phyloP scores from a whole-genome alignment of 2,329 filamentous ascomycete genomes.

The Thermomyces lanuginosus region DNA sequence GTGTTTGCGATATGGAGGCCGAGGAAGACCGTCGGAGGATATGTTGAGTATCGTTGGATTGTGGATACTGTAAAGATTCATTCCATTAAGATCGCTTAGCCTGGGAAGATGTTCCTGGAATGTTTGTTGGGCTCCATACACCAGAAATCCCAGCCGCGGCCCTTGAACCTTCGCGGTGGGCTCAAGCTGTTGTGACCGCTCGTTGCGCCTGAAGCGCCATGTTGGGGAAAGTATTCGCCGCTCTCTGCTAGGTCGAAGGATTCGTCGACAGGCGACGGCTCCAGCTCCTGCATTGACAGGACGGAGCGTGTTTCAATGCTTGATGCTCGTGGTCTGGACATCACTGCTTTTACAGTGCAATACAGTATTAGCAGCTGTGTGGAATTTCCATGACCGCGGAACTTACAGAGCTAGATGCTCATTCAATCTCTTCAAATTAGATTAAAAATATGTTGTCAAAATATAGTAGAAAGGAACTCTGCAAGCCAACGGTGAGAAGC shows the following conservation, averaged over 20 bases:
- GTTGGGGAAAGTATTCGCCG: slow-evolving; percentile 29
- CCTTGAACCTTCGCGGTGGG: slow-evolving; percentile 41
- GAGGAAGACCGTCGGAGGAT: slow-evolving; percentile 63
- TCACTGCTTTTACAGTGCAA: too few species aligned
- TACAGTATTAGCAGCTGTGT: too few species aligned
- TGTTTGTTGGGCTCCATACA: slow-evolving; percentile 34
- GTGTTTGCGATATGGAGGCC: slow-evolving; percentile 67
- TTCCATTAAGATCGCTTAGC: slow-evolving; percentile 2
- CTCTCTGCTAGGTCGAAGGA: slow-evolving; percentile 31
- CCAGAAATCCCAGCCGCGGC: slow-evolving; percentile 61
- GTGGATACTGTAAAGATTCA: slow-evolving; percentile 44
- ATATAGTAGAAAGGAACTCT: too few species aligned
- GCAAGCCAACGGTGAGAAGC: too few species aligned
- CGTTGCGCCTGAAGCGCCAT: slow-evolving; percentile 8
- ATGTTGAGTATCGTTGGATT: slow-evolving; percentile 77
- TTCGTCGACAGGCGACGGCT: slow-evolving; percentile 64
- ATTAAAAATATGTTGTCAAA: too few species aligned
- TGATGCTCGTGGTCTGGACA: too few species aligned
- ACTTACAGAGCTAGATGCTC: too few species aligned
- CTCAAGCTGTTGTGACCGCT: too few species aligned
- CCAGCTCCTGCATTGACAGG: slow-evolving; percentile 57
- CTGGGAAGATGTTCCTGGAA: slow-evolving; percentile 1
- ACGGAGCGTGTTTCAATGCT: slow-evolving; percentile 32
- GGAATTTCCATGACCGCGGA: too few species aligned
- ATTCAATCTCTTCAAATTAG: too few species aligned